Evolutionary conservation across 768 basidiomycete species (phyloP), one percentile per base, ranked within the genome.

Genomic region (Suillus subluteus): DNA sequence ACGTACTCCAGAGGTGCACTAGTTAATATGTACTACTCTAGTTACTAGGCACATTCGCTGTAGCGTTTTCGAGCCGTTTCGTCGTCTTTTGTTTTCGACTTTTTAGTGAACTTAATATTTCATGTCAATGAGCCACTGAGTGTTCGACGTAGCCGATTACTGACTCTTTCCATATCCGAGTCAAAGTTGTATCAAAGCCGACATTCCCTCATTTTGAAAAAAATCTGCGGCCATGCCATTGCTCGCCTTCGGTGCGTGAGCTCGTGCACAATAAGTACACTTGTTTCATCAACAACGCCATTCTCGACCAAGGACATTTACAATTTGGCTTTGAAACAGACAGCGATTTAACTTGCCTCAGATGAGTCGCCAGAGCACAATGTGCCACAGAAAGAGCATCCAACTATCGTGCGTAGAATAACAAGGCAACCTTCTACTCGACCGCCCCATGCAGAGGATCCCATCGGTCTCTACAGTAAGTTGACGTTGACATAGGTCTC

Each of bases 401-500:
- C 41, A 41, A 41, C 6, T 41, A 41, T 41, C 41, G 16, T 41
- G 41, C 16, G 15, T 41, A 15, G 41, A 16, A 41, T 16, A 16
- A 41, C 15, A 41, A 41, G 6, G 15, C 41, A 16, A 32, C 37
- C 58, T 6, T 26, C 62, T 58, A 76, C 76, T 1, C 46, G 59
- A 4, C 82, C 84, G 15, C 81, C 84, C 4, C 73, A 81, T 59
- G 73, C 81, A 0, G 78, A 81, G 11, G 83, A 88, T 68, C 81
- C 82, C 9, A 75, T 91, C 82, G 84, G n/a, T 90, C 89, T 15
- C 77, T 88, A 63, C 79, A 72, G 89, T 86, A 64, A 56, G 81
- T 78, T 21, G 32, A 21, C 21, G 40, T 56, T 56, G 16, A 21
- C 44, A 21, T 23, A 23, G 26, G 13, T 30, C 37, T 16, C 6